Evolutionary conservation across 1,284 basidiomycete species (phyloP), one percentile per base, ranked within the genome.

Genomic region (Moesziomyces antarcticus): DNA sequence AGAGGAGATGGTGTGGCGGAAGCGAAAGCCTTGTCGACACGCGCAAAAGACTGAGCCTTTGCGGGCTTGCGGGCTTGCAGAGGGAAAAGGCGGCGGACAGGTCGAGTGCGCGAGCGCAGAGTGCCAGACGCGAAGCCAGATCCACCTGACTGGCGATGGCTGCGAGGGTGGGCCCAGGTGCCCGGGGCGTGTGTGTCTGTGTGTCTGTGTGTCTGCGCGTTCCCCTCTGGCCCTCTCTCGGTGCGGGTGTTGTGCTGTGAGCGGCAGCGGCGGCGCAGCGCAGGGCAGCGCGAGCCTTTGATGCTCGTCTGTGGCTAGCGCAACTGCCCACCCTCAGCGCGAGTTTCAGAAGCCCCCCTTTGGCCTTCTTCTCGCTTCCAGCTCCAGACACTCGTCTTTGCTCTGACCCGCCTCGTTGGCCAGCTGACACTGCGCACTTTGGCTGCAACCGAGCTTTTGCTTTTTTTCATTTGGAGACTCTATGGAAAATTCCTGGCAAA

Each of bases 1-100:
- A 57, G 56, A 52, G 37, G 56, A 53, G 51, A 51, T 71, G 62
- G 58, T 55, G 62, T 58, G n/a, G n/a, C 13, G 54, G 44, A 11
- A 20, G 20, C 27, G 52, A 50, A 30, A 30, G 30, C 30, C 2
- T 30, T 44, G 52, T 18, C 8, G 18, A 40, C 11, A 24, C 13
- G 30, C 27, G 37, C 21, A n/a, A 20, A 30, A 43, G 20, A 21
- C 68, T 56, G 30, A 66, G 57, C 42, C 42, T 14, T 37, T 41
- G 44, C n/a, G 30, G 30, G 43, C 35, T 37, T 30, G 30, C 30
- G 10, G 30, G 30, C n/a, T n/a, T n/a, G n/a, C n/a, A n/a, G 30
- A 8, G 8, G 30, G 2, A 30, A 9, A 9, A 3, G 24, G 24
- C 24, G 30, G 30, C 30, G 30, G 30, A 11, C 35, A 11, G 16